Evolutionary conservation across 805 yeast genomes (phyloP).

Genomic region (Wickerhamiella musiphila): DNA sequence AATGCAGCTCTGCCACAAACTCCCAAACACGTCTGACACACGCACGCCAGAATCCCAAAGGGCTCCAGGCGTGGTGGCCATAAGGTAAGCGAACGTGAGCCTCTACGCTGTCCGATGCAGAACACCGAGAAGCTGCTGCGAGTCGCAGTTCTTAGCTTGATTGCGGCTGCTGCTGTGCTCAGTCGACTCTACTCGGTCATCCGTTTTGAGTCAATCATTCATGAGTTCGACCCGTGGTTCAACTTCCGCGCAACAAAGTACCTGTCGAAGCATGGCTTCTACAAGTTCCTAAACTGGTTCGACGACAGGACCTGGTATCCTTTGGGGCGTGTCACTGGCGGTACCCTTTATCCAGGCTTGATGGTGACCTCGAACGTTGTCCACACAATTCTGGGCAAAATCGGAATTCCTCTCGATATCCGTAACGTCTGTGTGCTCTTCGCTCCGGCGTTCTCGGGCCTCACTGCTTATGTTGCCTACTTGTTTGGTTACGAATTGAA

Average conservation of each 20-base stretch:
- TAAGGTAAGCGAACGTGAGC: background rate
- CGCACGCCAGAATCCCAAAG: background rate
- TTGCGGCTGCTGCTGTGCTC: slow-evolving; percentile 83
- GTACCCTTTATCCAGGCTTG: slow-evolving; percentile 92
- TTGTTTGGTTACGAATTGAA: slow-evolving; percentile 79
- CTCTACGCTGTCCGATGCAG: slow-evolving; percentile 1
- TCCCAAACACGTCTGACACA: background rate
- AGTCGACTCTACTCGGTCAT: slow-evolving; percentile 92
- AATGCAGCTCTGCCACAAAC: background rate
- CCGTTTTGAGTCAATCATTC: slow-evolving; percentile 89
- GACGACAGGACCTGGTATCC: slow-evolving; percentile 99
- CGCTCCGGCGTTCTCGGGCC: slow-evolving; percentile 90
- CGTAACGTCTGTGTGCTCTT: slow-evolving; percentile 89
- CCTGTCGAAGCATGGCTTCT: slow-evolving; percentile 64
- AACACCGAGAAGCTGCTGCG: slow-evolving; percentile 29
- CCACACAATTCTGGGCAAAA: slow-evolving; percentile 48
- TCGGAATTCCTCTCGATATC: slow-evolving; percentile 77
- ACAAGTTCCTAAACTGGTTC: slow-evolving; percentile 93
- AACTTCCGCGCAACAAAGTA: slow-evolving; percentile 93
- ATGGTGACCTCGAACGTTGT: slow-evolving; percentile 95
- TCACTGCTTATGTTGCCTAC: slow-evolving; percentile 83
- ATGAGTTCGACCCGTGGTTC: slow-evolving; percentile 56
- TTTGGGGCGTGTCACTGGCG: slow-evolving; percentile 96
- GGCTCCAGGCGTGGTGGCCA: background rate
- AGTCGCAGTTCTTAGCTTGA: slow-evolving; percentile 49